Evolutionary conservation across 2,329 filamentous ascomycete genomes (phyloP), one percentile per base, ranked within the genome.

Genomic region (Fusarium multiceps): DNA sequence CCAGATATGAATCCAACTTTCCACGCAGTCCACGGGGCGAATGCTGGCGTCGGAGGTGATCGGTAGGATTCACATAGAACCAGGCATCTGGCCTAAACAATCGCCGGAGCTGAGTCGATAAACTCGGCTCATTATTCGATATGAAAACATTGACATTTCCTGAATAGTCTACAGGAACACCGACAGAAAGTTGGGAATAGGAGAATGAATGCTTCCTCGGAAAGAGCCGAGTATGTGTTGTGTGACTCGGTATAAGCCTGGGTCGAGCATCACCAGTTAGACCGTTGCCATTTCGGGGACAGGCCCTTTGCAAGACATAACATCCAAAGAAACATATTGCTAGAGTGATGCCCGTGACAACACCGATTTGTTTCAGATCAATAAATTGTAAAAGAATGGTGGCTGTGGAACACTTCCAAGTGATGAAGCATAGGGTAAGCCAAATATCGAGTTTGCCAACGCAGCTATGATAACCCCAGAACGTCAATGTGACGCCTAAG

Each of bases 131-230:
- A 28, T 81, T 81, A 9, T 79, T 78, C 3, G 89, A 90, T 34
- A 92, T 75, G 66, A 91, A 81, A 12, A 84, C 84, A 47, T 84
- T 85, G n/a, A 82, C 79, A 43, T 80, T 80, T 8, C 89, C 90
- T 53, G 81, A 80, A 77, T 87, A 89, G n/a, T 86, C 86, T 25
- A 93, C 84, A 0, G 91, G 91, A 42, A 92, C 83, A 1, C 91
- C 91, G 27, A 89, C 88, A 47, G 90, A 83, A 2, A 94, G 84
- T 76, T 93, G 93, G 0, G 90, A 89, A 75, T 93, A 93, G 1
- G 82, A 82, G 74, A 94, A 94, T 0, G 85, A 85, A 75, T 93
- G 89, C 62, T 85, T 87, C 74, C 88, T 84, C 0, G 92, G 92
- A 60, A 90, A 89, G n/a, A 91, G 76, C 20, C 91, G 84, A 6